These are phyloP conservation scores for Podila epicladia DNA, from an alignment of 192 early-diverging fungal genomes.

Conservation along the genomic window DNA sequence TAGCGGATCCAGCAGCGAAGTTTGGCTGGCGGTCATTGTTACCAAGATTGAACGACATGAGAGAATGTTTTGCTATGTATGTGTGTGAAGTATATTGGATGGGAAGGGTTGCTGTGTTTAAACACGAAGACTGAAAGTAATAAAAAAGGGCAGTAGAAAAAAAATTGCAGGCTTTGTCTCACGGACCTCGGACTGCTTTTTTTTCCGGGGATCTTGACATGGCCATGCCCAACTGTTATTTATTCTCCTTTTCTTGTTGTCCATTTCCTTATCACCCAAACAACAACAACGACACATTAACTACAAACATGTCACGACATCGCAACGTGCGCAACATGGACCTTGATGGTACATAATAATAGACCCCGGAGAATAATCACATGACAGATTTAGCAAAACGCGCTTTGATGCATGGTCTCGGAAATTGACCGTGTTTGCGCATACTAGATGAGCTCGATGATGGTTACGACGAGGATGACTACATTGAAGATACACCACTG, in stretches of 20 bases:
- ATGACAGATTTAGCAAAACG: background rate
- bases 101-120: background rate
- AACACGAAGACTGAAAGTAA: background rate
- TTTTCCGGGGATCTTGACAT: background rate
- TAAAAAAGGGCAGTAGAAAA: background rate
- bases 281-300: background rate
- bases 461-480: slow-evolving; percentile 52
- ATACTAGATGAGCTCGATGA: slow-evolving; percentile 53
- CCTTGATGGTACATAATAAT: slow-evolving; percentile 52
- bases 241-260: background rate
- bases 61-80: background rate
- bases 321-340: slow-evolving; percentile 61
- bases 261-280: background rate
- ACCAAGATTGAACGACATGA: slow-evolving; percentile 41
- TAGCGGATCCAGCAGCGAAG: background rate
- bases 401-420: background rate
- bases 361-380: background rate
- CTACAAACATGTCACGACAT: slow-evolving; percentile 59
- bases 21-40: slow-evolving; percentile 29
- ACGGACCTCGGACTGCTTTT: background rate
- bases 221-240: no score
- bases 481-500: slow-evolving; percentile 47
- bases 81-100: background rate
- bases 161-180: background rate
- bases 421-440: background rate